phyloP scores from a whole-genome alignment of 352 stramenopile genomes.

The Phytopythium ostracodes region DNA sequence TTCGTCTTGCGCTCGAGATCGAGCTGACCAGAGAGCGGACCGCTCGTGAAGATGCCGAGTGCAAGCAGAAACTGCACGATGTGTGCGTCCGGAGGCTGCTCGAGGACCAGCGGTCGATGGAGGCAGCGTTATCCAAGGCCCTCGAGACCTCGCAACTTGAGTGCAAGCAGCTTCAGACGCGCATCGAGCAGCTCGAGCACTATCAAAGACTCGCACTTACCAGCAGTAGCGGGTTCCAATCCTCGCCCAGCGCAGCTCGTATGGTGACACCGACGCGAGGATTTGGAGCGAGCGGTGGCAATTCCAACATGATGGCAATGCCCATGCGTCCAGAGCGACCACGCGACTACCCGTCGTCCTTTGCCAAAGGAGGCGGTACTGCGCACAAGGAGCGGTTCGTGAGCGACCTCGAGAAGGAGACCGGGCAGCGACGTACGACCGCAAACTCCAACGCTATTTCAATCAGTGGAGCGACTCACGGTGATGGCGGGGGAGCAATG shows the following conservation, averaged over 20 bases:
- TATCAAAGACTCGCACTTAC: conserved; percentile 3
- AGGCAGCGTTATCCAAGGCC: conserved; percentile 30
- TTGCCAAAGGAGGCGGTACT: conserved; percentile 20
- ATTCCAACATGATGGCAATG: conserved; percentile 19
- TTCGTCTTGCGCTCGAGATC: conserved; percentile 29
- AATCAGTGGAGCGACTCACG: conserved; percentile 27
- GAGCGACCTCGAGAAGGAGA: conserved; percentile 66
- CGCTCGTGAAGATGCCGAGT: conserved; percentile 25
- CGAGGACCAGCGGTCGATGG: conserved; percentile 51
- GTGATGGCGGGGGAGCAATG: conserved; percentile 16
- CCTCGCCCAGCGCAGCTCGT: not conserved
- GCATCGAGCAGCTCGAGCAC: conserved; percentile 42
- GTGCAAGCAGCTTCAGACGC: conserved; percentile 22
- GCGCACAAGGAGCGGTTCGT: conserved; percentile 73
- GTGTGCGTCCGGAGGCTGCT: conserved; percentile 39
- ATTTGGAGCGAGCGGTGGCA: conserved; percentile 8
- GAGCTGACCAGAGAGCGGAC: conserved; percentile 25
- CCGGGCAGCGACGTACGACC: conserved; percentile 46
- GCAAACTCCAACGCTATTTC: conserved; percentile 18
- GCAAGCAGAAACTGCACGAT: conserved; percentile 36
- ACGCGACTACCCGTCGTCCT: conserved; percentile 18
- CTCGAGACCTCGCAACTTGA: conserved; percentile 36
- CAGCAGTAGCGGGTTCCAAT: conserved; percentile 2
- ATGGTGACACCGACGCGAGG: not conserved
- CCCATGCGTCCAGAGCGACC: conserved; percentile 57